These are phyloP conservation scores for Ophiostoma novo-ulmi DNA, from an alignment of 2,329 filamentous ascomycete species.

Conservation along the genomic window DNA sequence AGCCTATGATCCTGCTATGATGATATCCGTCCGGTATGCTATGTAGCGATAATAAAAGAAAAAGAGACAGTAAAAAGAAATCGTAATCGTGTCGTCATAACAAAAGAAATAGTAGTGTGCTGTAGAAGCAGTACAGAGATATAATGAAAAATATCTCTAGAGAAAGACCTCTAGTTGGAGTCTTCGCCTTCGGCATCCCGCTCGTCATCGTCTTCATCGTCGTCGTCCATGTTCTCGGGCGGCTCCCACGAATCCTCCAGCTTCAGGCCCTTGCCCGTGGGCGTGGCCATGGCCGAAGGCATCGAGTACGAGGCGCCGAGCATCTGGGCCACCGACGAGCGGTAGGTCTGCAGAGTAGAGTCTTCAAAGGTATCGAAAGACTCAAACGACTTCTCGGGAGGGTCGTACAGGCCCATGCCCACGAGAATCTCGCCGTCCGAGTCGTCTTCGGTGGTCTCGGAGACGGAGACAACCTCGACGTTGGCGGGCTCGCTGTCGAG, in stretches of 20 bases:
- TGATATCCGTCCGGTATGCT: constrained; percentile 5
- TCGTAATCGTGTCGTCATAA: constrained; percentile 13
- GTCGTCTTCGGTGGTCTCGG: constrained; percentile 47
- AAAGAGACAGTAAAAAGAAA: constrained; percentile 6
- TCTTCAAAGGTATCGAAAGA: constrained; percentile 37
- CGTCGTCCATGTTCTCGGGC: constrained; percentile 57
- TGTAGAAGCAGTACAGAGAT: neutral
- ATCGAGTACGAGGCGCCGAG: constrained; percentile 46
- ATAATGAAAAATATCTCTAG: neutral
- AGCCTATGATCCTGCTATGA: neutral
- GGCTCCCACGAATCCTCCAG: constrained; percentile 76
- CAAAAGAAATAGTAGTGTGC: constrained; percentile 9
- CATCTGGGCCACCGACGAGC: constrained; percentile 50
- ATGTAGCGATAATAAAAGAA: neutral
- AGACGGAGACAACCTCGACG: neutral
- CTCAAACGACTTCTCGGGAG: constrained; percentile 49
- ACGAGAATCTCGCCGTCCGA: constrained; percentile 64
- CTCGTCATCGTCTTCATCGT: constrained; percentile 38
- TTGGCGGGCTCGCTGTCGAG: neutral
- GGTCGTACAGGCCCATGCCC: constrained; percentile 78
- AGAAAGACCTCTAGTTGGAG: neutral
- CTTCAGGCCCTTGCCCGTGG: constrained; percentile 68
- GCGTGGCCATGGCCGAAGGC: constrained; percentile 41
- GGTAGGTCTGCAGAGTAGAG: constrained; percentile 50
- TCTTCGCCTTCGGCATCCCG: constrained; percentile 38